Evolutionary conservation across 139 green algal species (phyloP), one percentile per base, ranked within the genome.

Genomic region (Medakamo hakoo): DNA sequence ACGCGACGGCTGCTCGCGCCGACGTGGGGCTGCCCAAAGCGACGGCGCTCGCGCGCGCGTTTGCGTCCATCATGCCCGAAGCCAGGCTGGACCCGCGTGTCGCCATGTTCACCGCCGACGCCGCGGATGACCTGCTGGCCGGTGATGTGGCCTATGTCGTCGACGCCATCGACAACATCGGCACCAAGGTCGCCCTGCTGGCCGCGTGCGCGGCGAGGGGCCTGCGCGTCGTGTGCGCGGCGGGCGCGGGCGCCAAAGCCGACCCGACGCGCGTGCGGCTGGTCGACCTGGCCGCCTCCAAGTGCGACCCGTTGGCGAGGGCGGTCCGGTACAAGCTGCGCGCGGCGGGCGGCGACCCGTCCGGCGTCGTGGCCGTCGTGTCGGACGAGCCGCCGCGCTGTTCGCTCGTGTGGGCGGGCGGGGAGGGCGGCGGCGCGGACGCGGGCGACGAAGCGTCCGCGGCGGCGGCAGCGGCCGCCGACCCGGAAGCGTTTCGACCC

Each of bases 131-230:
- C 63, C 65, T 99, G 57, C 78, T 99, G 49, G 67, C 49, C 0
- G 89, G 87, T 1, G 25, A 60, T 16, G 88, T 89, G 0, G 85
- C 94, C 64, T 96, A 80, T 63, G 92, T 99, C 28, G 32, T 98
- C 3, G 92, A 99, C 70, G 89, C 86, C 30, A 99, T 99, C 25
- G 92, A 99, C 76, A 97, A 99, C 79, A 92, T 97, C 19, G 82
- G 96, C 81, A 99, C 92, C 29, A 99, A 98, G 78, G 88, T 91
- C 18, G 78, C 73, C 4, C 74, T 98, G 48, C 73, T 98, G 49
- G 84, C 78, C 22, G 87, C 84, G 18, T 98, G 92, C 76, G 71
- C 83, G 64, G 30, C 63, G 55, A 59, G 80, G 0, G 80, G 83
- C 18, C 71, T 98, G 5, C 78, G 49, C 0, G 86, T 97, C 58